Evolutionary conservation across 306 rosid genomes (phyloP).

Genomic region (Quercus mongolica): DNA sequence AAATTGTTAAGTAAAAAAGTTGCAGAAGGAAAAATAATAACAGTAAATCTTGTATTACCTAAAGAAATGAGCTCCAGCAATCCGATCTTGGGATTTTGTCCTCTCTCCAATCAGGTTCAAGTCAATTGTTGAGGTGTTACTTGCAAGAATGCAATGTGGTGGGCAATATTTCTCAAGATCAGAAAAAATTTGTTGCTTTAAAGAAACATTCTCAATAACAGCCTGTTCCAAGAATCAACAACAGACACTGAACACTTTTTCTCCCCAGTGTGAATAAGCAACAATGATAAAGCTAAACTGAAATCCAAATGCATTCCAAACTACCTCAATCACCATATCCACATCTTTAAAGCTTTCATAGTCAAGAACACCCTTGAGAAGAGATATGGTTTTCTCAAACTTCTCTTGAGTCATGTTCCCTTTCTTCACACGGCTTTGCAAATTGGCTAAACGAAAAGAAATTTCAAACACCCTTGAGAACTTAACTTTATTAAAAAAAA

Average conservation of each 20-base stretch:
- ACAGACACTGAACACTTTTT: conserved; percentile 12
- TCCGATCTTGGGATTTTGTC: conserved; percentile 76
- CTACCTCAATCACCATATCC: conserved; percentile 96
- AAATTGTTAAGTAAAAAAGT: conserved; percentile 5
- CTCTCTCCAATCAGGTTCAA: conserved; percentile 84
- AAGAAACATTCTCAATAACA: conserved; percentile 77
- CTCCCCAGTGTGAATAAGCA: conserved; percentile 10
- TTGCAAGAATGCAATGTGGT: conserved; percentile 84
- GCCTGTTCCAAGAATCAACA: conserved; percentile 65
- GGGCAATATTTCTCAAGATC: conserved; percentile 93
- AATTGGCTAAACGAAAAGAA: conserved; percentile 64
- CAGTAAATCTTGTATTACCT: conserved; percentile 45
- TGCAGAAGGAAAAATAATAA: neutral
- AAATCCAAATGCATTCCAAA: conserved; percentile 1
- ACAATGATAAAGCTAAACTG: neutral
- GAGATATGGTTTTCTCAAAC: conserved; percentile 65
- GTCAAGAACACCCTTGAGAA: conserved; percentile 72
- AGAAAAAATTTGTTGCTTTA: conserved; percentile 89
- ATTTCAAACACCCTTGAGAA: conserved; percentile 3
- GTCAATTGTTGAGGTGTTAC: conserved; percentile 97
- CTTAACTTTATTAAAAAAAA: neutral
- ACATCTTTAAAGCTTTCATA: conserved; percentile 81
- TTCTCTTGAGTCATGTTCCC: conserved; percentile 72
- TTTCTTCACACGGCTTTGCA: conserved; percentile 82
- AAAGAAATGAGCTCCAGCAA: conserved; percentile 93